These are phyloP conservation scores for Biscogniauxia marginata DNA, from an alignment of 2,329 filamentous ascomycete species.

Conservation along the genomic window DNA sequence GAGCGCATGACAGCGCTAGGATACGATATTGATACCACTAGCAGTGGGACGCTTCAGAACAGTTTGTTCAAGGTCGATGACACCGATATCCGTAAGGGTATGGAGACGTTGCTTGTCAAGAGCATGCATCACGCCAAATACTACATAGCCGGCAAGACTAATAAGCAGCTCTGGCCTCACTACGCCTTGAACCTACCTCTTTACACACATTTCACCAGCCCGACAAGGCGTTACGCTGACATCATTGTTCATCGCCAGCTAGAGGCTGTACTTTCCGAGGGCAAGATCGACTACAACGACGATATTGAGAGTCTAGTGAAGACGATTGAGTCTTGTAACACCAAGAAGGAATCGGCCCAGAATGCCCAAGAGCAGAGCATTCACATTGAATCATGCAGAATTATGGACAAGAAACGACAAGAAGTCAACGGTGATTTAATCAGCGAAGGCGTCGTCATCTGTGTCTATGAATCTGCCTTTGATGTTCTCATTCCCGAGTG, in stretches of 20 bases:
- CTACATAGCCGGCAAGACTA: conserved; percentile 77
- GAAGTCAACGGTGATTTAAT: conserved; percentile 89
- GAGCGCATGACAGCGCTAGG: conserved; percentile 92
- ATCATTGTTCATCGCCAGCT: conserved; percentile 94
- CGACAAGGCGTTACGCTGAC: conserved; percentile 91
- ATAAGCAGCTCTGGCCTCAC: conserved; percentile 77
- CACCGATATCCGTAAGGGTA: conserved; percentile 86
- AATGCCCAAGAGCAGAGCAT: conserved; percentile 98
- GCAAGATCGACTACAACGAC: conserved; percentile 80
- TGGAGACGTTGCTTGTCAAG: conserved; percentile 95
- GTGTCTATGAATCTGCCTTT: conserved; percentile 97
- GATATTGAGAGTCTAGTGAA: conserved; percentile 87
- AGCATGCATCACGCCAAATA: conserved; percentile 97
- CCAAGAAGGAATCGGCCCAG: conserved; percentile 97
- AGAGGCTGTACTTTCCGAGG: conserved; percentile 79
- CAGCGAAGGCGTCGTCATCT: conserved; percentile 92
- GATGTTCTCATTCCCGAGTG: conserved; percentile 97
- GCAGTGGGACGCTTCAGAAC: conserved; percentile 88
- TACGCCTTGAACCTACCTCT: conserved; percentile 89
- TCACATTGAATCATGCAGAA: conserved; percentile 94
- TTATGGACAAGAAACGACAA: conserved; percentile 88
- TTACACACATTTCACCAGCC: conserved; percentile 97
- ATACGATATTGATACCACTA: conserved; percentile 84
- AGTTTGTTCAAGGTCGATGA: conserved; percentile 94
- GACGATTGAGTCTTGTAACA: conserved; percentile 94